Percentiles rank a stretch among this genome's conserved stretches.
Evolutionary conservation across 306 rosid species (phyloP).

Genomic region (Gillenia trifoliata): DNA sequence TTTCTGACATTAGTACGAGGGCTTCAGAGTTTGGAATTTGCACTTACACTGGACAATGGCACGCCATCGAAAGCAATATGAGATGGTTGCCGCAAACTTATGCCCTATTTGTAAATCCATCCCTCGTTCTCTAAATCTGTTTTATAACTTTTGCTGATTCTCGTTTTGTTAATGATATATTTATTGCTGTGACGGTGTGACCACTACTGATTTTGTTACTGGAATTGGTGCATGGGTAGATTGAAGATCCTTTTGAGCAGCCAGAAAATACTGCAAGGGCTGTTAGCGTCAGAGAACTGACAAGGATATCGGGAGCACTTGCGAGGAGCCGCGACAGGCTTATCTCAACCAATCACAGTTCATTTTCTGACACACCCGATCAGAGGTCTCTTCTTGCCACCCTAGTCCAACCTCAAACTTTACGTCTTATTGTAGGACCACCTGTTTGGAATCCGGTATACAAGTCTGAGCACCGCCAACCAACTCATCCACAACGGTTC

Average conservation of each 20-base stretch:
- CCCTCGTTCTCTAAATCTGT: slow-evolving; percentile 9
- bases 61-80: slow-evolving; percentile 44
- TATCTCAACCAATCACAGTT: slow-evolving; percentile 21
- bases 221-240: slow-evolving; percentile 37
- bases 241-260: slow-evolving; percentile 95
- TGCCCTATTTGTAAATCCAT: slow-evolving; percentile 58
- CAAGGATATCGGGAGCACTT: slow-evolving; percentile 53
- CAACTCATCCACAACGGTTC: slow-evolving; percentile 28
- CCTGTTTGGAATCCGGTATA: slow-evolving; percentile 15
- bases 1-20: slow-evolving; percentile 40
- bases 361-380: background rate
- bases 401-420: slow-evolving; percentile 40
- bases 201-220: slow-evolving; percentile 21
- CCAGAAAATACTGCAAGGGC: slow-evolving; percentile 66
- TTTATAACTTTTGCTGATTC: background rate
- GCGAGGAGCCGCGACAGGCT: slow-evolving; percentile 28
- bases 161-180: slow-evolving; percentile 9
- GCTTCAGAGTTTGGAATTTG: slow-evolving; percentile 54
- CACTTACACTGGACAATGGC: slow-evolving; percentile 66
- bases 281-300: slow-evolving; percentile 41
- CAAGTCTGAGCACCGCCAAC: slow-evolving; percentile 20
- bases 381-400: slow-evolving; percentile 20
- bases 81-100: slow-evolving; percentile 80
- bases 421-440: slow-evolving; percentile 8
- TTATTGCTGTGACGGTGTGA: slow-evolving; percentile 3